A percentile compares a stretch with the other conserved stretches of the same genome.
Evolutionary conservation across 148 eudicot genomes (phyloP).

Genomic region (Spergularia bocconei): DNA sequence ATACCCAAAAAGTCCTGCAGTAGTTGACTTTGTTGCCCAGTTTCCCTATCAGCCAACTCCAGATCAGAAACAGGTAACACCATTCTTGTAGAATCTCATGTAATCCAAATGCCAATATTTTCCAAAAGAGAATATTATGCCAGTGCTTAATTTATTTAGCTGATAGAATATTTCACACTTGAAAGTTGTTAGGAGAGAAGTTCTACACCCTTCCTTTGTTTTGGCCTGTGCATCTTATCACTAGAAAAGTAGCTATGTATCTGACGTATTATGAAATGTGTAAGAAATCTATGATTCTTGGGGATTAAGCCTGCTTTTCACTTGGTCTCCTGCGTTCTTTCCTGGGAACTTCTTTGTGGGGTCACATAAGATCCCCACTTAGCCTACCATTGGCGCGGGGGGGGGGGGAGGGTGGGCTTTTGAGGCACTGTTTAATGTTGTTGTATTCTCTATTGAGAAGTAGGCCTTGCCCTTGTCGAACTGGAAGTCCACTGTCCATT

Average conservation of each 20-base stretch:
- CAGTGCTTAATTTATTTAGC: background rate
- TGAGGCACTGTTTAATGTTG: background rate
- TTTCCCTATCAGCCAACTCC: constrained; percentile 91
- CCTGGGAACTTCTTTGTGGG: background rate
- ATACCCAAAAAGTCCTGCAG: constrained; percentile 62
- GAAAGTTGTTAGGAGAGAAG: background rate
- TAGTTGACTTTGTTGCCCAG: constrained; percentile 66
- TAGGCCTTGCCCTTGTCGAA: background rate
- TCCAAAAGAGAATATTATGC: background rate
- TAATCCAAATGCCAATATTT: background rate
- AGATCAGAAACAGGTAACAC: constrained; percentile 80
- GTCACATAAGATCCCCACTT: background rate
- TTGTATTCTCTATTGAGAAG: background rate
- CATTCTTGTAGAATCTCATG: constrained; percentile 3
- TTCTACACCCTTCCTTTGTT: background rate
- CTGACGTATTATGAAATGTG: background rate
- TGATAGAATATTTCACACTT: background rate
- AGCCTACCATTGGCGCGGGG: background rate
- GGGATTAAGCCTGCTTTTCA: background rate
- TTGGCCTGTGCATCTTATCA: background rate
- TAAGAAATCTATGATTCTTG: background rate
- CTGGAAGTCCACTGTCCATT: background rate
- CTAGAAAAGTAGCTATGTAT: background rate
- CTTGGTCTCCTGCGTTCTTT: background rate
- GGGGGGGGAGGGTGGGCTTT: no score